Evolutionary conservation across 768 basidiomycete species (phyloP).

Genomic region (Nidularia pulvinata): DNA sequence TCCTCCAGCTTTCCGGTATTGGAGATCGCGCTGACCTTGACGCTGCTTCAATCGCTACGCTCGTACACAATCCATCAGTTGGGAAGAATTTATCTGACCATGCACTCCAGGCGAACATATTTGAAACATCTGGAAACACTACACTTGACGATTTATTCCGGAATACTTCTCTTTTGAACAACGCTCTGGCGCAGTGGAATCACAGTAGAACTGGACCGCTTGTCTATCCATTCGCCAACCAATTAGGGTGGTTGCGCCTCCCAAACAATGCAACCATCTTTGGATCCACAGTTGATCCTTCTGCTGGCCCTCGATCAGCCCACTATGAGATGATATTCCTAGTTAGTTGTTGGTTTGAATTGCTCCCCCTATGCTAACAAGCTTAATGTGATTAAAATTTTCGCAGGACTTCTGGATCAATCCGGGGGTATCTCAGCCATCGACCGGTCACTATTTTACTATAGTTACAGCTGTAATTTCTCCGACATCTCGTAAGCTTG

Average conservation of each 20-base stretch:
- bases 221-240: slow-evolving; percentile 4
- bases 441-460: background rate
- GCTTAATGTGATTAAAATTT: too few relatives aligned
- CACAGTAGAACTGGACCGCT: slow-evolving; percentile 8
- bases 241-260: slow-evolving; percentile 14
- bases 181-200: slow-evolving; percentile 1
- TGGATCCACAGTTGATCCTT: slow-evolving; percentile 11
- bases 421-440: background rate
- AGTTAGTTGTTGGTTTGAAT: background rate
- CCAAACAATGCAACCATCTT: slow-evolving; percentile 5
- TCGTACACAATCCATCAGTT: slow-evolving; percentile 20
- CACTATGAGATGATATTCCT: slow-evolving; percentile 10
- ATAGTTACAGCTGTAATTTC: background rate
- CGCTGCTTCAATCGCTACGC: slow-evolving; percentile 11
- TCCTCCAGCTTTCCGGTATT: slow-evolving; percentile 28
- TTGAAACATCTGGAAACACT: background rate
- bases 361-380: background rate
- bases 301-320: slow-evolving; percentile 14
- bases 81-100: slow-evolving; percentile 25
- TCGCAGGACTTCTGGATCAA: background rate
- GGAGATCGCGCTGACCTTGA: slow-evolving; percentile 15
- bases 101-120: slow-evolving; percentile 9
- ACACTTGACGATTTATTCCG: background rate
- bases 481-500: background rate
- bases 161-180: background rate